A percentile compares a stretch with the other conserved stretches of the same genome.
phyloP scores from a whole-genome alignment of 495 filamentous ascomycete genomes.

The Elaphomyces granulatus region DNA sequence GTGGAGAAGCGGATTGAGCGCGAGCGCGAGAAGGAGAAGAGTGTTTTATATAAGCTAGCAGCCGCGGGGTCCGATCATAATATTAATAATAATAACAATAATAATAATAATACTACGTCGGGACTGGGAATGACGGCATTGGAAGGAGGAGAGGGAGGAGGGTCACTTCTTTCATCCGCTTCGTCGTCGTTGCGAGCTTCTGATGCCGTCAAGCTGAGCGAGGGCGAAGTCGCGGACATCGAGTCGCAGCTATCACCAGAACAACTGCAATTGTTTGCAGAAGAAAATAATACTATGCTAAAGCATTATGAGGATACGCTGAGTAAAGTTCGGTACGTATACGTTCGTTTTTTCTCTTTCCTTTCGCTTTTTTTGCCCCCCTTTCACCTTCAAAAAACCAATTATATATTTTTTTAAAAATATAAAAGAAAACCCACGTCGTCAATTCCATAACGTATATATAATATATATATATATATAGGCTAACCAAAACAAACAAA shows the following conservation, averaged over 20 bases:
- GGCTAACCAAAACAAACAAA: no score
- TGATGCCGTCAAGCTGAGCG: slow-evolving; percentile 16
- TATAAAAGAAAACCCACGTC: no score
- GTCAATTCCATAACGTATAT: no score
- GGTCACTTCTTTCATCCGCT: no score
- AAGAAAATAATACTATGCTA: slow-evolving; percentile 86
- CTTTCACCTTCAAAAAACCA: background rate
- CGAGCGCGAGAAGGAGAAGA: slow-evolving; percentile 79
- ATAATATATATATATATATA: no score
- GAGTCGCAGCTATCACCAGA: slow-evolving; percentile 57
- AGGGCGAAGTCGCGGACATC: slow-evolving; percentile 34
- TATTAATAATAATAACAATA: background rate
- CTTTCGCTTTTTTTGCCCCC: background rate
- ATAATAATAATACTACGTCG: background rate
- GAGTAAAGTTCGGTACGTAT: slow-evolving; percentile 78
- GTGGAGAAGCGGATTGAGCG: slow-evolving; percentile 76
- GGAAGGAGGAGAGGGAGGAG: slow-evolving; percentile 3
- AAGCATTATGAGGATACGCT: slow-evolving; percentile 82
- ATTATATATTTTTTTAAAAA: background rate
- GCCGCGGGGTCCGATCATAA: background rate
- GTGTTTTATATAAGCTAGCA: slow-evolving; percentile 53
- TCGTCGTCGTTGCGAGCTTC: slow-evolving; percentile 6
- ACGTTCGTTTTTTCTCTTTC: no score
- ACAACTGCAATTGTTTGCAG: slow-evolving; percentile 82
- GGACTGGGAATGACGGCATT: slow-evolving; percentile 7